Evolutionary conservation across 2,329 filamentous ascomycete species (phyloP), one percentile per base, ranked within the genome.

Genomic region (Paracamarosporium sp.): DNA sequence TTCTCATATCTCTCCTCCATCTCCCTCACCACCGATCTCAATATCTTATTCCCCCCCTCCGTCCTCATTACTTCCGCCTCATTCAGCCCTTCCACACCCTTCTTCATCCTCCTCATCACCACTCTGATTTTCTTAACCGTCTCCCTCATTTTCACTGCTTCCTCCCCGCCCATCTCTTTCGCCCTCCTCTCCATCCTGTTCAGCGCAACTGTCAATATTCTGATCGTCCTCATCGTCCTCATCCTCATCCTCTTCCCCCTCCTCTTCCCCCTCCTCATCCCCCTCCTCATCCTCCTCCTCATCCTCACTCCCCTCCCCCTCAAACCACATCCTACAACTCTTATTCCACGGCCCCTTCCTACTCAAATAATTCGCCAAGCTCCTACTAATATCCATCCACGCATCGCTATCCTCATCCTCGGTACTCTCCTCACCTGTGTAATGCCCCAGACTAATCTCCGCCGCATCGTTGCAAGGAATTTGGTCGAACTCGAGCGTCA

Each of bases 291-390:
- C 50, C 38, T 20, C 24, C 1, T 33, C 38, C 12, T 13, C 31
- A 7, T 53, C 50, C 2, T 17, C n/a, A 17, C 25, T 25, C n/a
- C 20, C 50, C 22, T 36, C 41, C 11, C 46, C 52, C 27, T 47
- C 52, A 17, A 54, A 48, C 43, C 27, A 45, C 41, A 28, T 28
- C 13, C 41, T 45, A 17, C 24, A 45, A 12, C 41, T 45, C 25
- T 28, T 17, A 24, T 54, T 38, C 52, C 52, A 47, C 15, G 40
- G 22, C 25, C 52, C 43, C 27, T 45, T 46, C n/a, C 41, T 40
- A 25, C n/a, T 27, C 15, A 54, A 15, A 41, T 54, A 54, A 13
- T 38, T 48, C 13, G 17, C 30, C 20, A 54, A 31, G 20, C 43
- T 38, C 3, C 35, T 15, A 15, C 31, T 11, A 40, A 47, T 47